Conservation (phyloP, 768 basidiomycete species). For the Termitomyces sp. region DNA sequence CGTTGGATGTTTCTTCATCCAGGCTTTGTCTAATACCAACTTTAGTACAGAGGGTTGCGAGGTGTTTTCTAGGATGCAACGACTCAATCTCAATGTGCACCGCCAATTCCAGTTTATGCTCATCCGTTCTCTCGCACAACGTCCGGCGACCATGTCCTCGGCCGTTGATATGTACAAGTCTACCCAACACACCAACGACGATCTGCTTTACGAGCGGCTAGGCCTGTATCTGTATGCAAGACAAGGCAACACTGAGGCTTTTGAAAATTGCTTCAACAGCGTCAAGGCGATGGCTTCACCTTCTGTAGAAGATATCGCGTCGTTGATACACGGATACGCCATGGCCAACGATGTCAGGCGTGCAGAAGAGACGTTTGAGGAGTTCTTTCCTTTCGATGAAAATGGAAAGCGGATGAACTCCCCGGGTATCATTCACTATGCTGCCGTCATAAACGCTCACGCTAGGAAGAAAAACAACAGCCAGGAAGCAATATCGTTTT, state of each 20-base stretch:
- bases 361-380: constrained; percentile 46
- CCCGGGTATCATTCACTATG: constrained; percentile 49
- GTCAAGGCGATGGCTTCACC: constrained; percentile 26
- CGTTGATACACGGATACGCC: constrained; percentile 55
- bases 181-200: neutral
- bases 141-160: constrained; percentile 9
- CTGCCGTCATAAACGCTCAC: constrained; percentile 51
- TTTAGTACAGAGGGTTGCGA: constrained; percentile 32
- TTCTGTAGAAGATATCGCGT: constrained; percentile 26
- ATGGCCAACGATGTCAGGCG: constrained; percentile 33
- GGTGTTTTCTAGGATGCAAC: constrained; percentile 33
- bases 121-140: constrained; percentile 39
- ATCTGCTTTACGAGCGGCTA: constrained; percentile 24
- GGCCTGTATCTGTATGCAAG: constrained; percentile 51
- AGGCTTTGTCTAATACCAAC: constrained; percentile 27
- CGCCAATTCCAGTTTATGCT: constrained; percentile 26
- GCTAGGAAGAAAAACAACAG: constrained; percentile 39
- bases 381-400: constrained; percentile 41
- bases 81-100: constrained; percentile 26
- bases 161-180: constrained; percentile 18
- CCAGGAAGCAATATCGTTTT: constrained; percentile 37
- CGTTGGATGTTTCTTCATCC: constrained; percentile 37
- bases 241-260: constrained; percentile 41
- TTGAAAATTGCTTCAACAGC: constrained; percentile 37
- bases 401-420: constrained; percentile 24